Evolutionary conservation across 371 early-diverging fungal species (phyloP).

Genomic region (Mucor saturninus): DNA sequence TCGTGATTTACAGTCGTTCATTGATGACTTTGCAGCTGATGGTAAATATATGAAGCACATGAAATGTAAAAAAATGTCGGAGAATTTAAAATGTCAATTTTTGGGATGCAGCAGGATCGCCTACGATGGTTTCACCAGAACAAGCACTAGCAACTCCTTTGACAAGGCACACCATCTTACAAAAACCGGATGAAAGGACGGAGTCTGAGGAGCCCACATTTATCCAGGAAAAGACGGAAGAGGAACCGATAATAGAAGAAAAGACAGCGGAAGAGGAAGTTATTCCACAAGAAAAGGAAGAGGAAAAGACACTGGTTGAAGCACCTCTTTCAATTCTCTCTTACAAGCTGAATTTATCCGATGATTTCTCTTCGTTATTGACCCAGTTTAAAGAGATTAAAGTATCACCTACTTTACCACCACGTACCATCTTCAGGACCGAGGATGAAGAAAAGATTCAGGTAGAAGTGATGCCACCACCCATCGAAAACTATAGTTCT

Average conservation of each 20-base stretch:
- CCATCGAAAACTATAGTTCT: background rate
- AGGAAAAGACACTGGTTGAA: slow-evolving; percentile 16
- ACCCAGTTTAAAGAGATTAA: slow-evolving; percentile 23
- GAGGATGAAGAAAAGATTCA: slow-evolving; percentile 11
- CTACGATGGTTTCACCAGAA: background rate
- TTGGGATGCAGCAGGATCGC: background rate
- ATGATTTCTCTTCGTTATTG: slow-evolving; percentile 28
- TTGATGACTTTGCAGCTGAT: slow-evolving; percentile 35
- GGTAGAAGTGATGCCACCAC: background rate
- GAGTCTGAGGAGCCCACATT: background rate
- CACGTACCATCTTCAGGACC: background rate
- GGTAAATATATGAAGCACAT: slow-evolving; percentile 11
- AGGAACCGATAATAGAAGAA: background rate
- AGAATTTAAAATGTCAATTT: slow-evolving; percentile 10
- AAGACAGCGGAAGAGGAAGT: background rate
- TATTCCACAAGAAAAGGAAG: no score
- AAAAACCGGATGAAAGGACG: slow-evolving; percentile 5
- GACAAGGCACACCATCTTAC: background rate
- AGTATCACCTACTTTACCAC: slow-evolving; percentile 6
- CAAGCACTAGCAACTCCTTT: background rate
- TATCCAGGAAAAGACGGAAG: background rate
- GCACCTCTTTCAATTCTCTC: slow-evolving; percentile 15
- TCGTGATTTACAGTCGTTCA: slow-evolving; percentile 39
- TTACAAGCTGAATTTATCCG: slow-evolving; percentile 24
- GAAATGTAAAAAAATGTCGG: slow-evolving; percentile 5